These are phyloP conservation scores for Globisporangium apiculatum DNA, from an alignment of 352 stramenopile genomes.

Conservation along the genomic window DNA sequence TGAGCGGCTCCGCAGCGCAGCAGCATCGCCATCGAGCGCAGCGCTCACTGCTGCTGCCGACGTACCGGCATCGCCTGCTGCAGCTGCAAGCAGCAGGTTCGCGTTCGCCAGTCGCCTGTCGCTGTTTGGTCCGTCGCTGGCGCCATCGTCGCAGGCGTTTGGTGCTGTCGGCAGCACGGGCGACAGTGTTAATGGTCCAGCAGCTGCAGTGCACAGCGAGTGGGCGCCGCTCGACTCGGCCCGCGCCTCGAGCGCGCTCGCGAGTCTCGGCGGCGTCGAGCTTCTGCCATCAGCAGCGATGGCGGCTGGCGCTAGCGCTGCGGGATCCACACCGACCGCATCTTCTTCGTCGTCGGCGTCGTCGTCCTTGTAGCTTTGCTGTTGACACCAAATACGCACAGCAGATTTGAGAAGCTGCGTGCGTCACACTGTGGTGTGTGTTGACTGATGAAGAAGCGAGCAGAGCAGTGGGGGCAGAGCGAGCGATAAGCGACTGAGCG, in stretches of 20 bases:
- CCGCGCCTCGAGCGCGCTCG: slow-evolving; percentile 1
- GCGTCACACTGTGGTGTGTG: too few species aligned
- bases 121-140: slow-evolving; percentile 28
- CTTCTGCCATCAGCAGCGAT: slow-evolving; percentile 2
- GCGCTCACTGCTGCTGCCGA: not conserved
- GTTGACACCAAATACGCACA: too few species aligned
- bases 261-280: slow-evolving; percentile 17
- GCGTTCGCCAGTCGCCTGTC: slow-evolving; percentile 37
- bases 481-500: too few species aligned
- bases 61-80: not conserved
- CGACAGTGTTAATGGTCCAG: not conserved
- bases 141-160: not conserved
- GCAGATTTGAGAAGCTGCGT: too few species aligned
- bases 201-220: not conserved
- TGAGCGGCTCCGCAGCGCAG: slow-evolving; percentile 21
- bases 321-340: not conserved
- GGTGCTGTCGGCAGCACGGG: not conserved
- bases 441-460: too few species aligned
- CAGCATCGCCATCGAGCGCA: not conserved
- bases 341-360: not conserved
- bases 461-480: too few species aligned
- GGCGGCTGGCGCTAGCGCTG: not conserved
- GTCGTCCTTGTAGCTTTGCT: too few species aligned
- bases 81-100: slow-evolving; percentile 4
- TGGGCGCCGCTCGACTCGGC: not conserved